A percentile compares a stretch with the other conserved stretches of the same genome.
Conservation (phyloP, 1,284 basidiomycete genomes). For the Vanrija sp. region DNA sequence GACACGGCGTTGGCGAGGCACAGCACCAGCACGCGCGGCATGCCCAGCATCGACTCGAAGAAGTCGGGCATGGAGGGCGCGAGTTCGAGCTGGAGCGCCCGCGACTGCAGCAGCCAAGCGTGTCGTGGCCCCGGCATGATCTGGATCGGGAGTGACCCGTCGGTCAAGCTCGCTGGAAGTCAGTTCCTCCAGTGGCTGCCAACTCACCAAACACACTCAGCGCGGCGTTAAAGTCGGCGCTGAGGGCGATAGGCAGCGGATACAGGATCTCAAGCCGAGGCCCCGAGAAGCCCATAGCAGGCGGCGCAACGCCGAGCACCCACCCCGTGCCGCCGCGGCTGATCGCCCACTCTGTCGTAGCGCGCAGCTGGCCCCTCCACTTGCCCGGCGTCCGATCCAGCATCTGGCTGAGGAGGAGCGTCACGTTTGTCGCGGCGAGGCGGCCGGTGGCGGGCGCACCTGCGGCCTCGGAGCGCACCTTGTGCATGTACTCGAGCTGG, state of each 20-base stretch:
- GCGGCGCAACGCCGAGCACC: constrained; percentile 3
- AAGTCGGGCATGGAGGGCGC: constrained; percentile 1
- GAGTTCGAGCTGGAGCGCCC: constrained; percentile 6
- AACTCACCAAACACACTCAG: not conserved
- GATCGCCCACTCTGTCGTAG: constrained; percentile 2
- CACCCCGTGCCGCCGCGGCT: constrained; percentile 4
- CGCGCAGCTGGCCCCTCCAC: constrained; percentile 3
- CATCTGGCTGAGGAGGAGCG: not conserved
- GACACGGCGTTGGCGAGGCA: not conserved
- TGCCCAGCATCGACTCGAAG: constrained; percentile 3
- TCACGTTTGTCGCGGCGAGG: constrained; percentile 1
- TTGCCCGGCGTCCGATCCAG: not conserved
- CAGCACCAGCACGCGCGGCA: constrained; percentile 2
- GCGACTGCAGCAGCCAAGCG: constrained; percentile 4
- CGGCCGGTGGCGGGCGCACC: not conserved
- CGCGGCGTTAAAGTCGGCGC: constrained; percentile 5
- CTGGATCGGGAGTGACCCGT: constrained; percentile 1
- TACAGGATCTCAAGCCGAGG: not conserved
- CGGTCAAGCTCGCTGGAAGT: not conserved
- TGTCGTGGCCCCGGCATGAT: too few relatives aligned
- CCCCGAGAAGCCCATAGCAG: not conserved
- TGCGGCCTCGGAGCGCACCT: too few relatives aligned
- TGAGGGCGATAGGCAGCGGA: constrained; percentile 2
- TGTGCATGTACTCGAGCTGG: too few relatives aligned
- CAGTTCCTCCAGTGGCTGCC: not conserved